Base-by-base conservation (phyloP, 164 flowering plant species). In the Berberis thunbergii region DNA sequence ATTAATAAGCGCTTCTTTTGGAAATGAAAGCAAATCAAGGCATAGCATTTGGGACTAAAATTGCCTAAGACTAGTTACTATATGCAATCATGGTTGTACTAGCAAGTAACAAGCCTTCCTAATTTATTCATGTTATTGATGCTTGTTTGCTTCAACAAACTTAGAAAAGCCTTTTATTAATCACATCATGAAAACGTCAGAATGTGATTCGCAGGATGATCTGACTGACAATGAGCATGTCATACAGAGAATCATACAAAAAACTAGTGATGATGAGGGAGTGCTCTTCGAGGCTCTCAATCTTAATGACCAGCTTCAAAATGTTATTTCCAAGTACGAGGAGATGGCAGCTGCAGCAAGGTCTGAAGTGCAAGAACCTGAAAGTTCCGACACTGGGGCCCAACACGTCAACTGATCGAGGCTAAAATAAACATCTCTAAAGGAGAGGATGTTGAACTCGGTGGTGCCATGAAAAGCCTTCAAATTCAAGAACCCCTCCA, bases 251-350 rank as follows among this genome's bases (percentile, higher is more conserved):
- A 81, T 92, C 64, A 76, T 87, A 62, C 84, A 92, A 67, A 79
- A 74, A 69, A 82, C 91, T 11, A 69, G 70, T 38, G 85, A 85
- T 6, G 91, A 89, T 57, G 93, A 92, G 59, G 75, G 54, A 5
- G 69, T 86, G 74, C 89, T 92, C 41, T 87, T 87, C 58, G 96
- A 87, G 70, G 96, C 96, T 46, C 77, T 92, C 46, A 79, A 78
- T 78, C 85, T 92, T 45, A 78, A 92, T 49, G 98, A 89, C 12
- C 84, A 86, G 72, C 87, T 92, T 60, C 84, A 81, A 57, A 73
- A 72, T 49, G 79, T 84, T 65, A 76, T 89, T 72, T 79, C 88
- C 55, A 84, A 68, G 67, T 83, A 73, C 54, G 81, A 77, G 60
- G 82, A 76, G 69, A 63, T 81, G 66, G 72, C 67, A 68, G 69